A percentile compares a stretch with the other conserved stretches of the same genome.
Conservation (phyloP, 257 asterid species). For the Paulownia fortunei region DNA sequence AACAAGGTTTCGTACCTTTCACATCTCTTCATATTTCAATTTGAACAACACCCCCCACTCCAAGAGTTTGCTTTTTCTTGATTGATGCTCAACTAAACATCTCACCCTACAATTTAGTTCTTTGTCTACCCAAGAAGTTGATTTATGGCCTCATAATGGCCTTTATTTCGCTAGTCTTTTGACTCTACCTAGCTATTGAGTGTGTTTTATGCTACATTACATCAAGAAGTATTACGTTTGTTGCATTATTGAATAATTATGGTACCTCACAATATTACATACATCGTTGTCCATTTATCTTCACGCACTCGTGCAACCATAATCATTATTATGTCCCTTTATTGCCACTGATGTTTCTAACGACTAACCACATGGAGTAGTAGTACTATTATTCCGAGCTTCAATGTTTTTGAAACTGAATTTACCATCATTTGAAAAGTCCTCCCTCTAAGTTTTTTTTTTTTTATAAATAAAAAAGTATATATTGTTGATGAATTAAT, state of each 20-base stretch:
- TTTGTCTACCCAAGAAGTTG: slow-evolving; percentile 29
- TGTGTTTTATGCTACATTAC: slow-evolving; percentile 1
- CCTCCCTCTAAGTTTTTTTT: neutral
- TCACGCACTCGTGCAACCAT: slow-evolving; percentile 29
- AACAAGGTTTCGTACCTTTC: slow-evolving; percentile 27
- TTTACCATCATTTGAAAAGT: slow-evolving; percentile 8
- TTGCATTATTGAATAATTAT: slow-evolving; percentile 33
- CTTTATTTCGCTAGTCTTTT: slow-evolving; percentile 19
- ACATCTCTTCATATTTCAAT: slow-evolving; percentile 31
- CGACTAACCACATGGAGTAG: slow-evolving; percentile 25
- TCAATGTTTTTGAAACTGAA: slow-evolving; percentile 16
- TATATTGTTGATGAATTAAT: slow-evolving; percentile 29
- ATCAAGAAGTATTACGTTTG: neutral
- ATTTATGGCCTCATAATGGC: neutral
- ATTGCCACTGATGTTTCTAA: slow-evolving; percentile 20
- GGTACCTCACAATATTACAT: neutral
- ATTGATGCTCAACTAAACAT: slow-evolving; percentile 31
- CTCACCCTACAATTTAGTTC: slow-evolving; percentile 27
- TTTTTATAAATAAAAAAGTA: too few relatives aligned
- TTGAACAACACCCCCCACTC: slow-evolving; percentile 23
- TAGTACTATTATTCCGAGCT: slow-evolving; percentile 12
- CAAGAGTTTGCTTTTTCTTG: neutral
- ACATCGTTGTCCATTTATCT: slow-evolving; percentile 11
- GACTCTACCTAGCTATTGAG: neutral
- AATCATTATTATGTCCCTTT: slow-evolving; percentile 15